Conservation (phyloP, 148 eudicot genomes). For the Gaultheria prostrata region DNA sequence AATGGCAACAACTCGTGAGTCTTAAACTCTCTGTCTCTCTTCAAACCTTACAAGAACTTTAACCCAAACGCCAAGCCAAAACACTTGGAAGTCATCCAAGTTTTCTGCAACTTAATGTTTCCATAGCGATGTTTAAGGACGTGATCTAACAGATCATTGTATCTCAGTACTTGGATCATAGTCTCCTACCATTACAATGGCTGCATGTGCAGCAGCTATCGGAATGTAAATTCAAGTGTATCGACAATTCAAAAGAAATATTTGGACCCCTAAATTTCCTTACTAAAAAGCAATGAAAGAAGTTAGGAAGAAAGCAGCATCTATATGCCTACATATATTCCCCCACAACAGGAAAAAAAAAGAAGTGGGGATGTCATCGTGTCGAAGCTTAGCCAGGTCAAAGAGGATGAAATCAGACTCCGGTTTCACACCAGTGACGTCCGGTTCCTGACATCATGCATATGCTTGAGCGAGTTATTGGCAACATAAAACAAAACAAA, state of each 20-base stretch:
- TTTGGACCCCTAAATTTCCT: background rate
- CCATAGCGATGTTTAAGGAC: background rate
- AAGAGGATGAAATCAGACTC: background rate
- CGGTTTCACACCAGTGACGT: background rate
- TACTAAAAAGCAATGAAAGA: background rate
- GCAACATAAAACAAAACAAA: background rate
- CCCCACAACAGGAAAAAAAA: background rate
- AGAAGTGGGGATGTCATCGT: background rate
- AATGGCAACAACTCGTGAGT: background rate
- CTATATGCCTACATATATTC: background rate
- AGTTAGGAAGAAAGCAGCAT: background rate
- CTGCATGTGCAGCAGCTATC: background rate
- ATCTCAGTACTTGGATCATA: background rate
- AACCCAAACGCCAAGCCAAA: background rate
- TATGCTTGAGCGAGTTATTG: background rate
- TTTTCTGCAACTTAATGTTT: background rate
- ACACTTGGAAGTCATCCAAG: background rate
- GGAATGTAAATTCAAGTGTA: background rate
- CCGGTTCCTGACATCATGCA: background rate
- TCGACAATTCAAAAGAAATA: too few species aligned
- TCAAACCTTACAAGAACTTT: background rate
- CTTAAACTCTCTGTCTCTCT: background rate
- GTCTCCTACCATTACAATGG: background rate
- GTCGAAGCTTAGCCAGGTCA: background rate
- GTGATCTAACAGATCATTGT: background rate